Conservation (phyloP, 2,329 filamentous ascomycete species). For the Neofusicoccum laricinum region DNA sequence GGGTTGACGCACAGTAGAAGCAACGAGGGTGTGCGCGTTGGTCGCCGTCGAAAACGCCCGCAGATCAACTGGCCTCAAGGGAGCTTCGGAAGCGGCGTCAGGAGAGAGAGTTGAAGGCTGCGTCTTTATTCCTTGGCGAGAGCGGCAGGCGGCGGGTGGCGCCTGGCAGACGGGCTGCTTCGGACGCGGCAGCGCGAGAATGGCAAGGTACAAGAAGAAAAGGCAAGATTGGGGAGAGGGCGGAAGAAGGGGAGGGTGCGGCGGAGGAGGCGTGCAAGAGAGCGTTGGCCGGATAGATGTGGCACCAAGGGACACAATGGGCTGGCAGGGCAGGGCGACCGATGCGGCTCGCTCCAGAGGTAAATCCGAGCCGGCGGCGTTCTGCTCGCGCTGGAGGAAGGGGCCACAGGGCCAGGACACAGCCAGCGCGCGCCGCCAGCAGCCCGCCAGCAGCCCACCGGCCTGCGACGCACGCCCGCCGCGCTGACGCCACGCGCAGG, state of each 20-base stretch:
- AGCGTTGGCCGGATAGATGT: conserved; percentile 5
- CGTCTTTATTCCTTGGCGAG: neutral
- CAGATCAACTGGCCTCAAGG: conserved; percentile 19
- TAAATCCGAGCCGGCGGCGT: neutral
- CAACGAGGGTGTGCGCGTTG: conserved; percentile 5
- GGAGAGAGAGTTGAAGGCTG: conserved; percentile 10
- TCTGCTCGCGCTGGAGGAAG: neutral
- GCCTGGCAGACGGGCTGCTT: neutral
- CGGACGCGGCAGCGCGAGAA: neutral
- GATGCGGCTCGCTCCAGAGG: conserved; percentile 7
- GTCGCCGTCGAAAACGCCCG: conserved; percentile 12
- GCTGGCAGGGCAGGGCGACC: neutral
- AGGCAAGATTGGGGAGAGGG: conserved; percentile 5
- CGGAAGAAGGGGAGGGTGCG: neutral
- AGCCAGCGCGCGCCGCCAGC: too few species aligned
- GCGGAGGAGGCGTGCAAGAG: conserved; percentile 4
- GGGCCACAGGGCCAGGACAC: too few species aligned
- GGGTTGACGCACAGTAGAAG: neutral
- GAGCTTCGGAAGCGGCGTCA: conserved; percentile 17
- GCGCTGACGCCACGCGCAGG: neutral
- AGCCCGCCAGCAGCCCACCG: too few species aligned
- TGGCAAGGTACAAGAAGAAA: conserved; percentile 17
- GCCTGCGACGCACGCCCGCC: neutral
- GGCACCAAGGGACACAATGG: conserved; percentile 3
- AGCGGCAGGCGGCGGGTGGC: conserved; percentile 12